These are phyloP conservation scores for Amborella trichopoda DNA, from an alignment of 164 flowering plant genomes.

Conservation along the genomic window DNA sequence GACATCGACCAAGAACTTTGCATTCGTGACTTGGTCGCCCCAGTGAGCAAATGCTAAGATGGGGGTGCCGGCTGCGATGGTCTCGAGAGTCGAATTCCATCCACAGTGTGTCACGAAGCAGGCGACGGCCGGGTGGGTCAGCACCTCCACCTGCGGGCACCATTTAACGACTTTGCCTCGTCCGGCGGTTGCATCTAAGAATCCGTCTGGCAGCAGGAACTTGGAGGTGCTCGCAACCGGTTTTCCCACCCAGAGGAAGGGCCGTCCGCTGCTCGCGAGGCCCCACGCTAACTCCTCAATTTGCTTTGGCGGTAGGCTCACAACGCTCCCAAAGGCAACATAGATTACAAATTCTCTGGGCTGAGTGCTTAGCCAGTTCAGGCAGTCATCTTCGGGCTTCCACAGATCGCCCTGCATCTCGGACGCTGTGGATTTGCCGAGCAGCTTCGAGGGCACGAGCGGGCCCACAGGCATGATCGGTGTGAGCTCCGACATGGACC, in stretches of 20 bases:
- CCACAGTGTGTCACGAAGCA: constrained; percentile 78
- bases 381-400: not conserved
- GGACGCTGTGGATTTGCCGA: not conserved
- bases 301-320: not conserved
- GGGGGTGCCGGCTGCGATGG: constrained; percentile 39
- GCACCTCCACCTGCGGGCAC: constrained; percentile 54
- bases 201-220: constrained; percentile 29
- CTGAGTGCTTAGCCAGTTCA: constrained; percentile 1
- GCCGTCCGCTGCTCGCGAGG: constrained; percentile 1
- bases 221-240: constrained; percentile 9
- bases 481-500: constrained; percentile 23
- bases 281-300: constrained; percentile 6
- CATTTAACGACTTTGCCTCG: constrained; percentile 48
- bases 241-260: constrained; percentile 14
- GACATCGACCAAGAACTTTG: constrained; percentile 47
- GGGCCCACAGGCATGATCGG: constrained; percentile 60
- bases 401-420: not conserved
- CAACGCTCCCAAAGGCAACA: constrained; percentile 1
- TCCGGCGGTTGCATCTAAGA: constrained; percentile 31
- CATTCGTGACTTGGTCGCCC: constrained; percentile 69
- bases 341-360: constrained; percentile 3
- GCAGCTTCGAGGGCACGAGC: constrained; percentile 5
- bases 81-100: constrained; percentile 72
- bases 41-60: constrained; percentile 49
- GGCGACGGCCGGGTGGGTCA: constrained; percentile 46